Evolutionary conservation across 2,329 filamentous ascomycete species (phyloP), one percentile per base, ranked within the genome.

Genomic region (Aspergillus felis): DNA sequence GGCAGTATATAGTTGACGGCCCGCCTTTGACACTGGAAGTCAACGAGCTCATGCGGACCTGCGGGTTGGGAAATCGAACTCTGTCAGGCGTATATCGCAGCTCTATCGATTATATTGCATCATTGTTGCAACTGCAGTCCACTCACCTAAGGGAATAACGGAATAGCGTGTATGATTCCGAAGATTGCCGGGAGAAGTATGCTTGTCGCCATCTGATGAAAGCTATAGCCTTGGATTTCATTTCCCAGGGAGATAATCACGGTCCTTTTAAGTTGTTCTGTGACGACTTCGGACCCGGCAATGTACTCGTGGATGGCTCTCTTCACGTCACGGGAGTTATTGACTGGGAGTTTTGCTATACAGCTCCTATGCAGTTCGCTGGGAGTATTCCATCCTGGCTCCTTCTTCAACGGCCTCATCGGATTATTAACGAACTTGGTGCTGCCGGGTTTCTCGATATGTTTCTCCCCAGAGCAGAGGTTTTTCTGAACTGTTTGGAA

Each of bases 271-370:
- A 57, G 25, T 42, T 69, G 1, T 69, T 63, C 28, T 66, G 61
- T 28, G 68, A 72, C n/a, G 67, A 69, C 56, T 53, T 71, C 12
- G 57, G 64, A 12, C 68, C 66, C 2, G 57, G 61, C 9, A 70
- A 72, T 55, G 59, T 71, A 3, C 59, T 71, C 2, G 54, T 66
- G 4, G 58, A 69, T 48, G 54, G 64, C 24, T 55, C 64, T 9
- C 47, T 65, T 3, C 50, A 61, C 3, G 57, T 67, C 22, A 55
- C 57, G 1, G 65, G 57, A 1, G 65, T 63, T 3, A 61, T 71
- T n/a, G 68, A 71, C 55, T 70, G 67, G 68, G 67, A 72, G 49
- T 71, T 66, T 50, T 60, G 58, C n/a, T 66, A 69, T 51, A 54
- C 64, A 24, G 66, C 55, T 4, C 64, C 62, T 1, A n/a, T 50